phyloP scores from a whole-genome alignment of 169 alveolate species.

The Cryptosporidium felis region DNA sequence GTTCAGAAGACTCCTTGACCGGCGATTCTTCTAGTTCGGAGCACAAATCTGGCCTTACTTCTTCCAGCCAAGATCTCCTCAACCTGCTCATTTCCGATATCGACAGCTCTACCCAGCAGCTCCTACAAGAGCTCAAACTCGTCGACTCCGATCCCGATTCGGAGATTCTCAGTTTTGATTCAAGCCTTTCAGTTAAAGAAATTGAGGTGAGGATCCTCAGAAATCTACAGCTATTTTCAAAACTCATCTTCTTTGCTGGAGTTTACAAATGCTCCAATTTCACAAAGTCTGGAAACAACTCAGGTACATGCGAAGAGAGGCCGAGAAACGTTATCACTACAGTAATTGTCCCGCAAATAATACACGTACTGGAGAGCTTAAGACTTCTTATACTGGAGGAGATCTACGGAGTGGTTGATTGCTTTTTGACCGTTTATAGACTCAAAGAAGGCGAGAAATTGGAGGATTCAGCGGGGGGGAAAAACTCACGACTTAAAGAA shows the following conservation, averaged over 20 bases:
- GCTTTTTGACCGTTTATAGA: background rate
- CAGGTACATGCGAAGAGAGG: background rate
- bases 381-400: slow-evolving; percentile 19
- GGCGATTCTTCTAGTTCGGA: background rate
- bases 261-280: background rate
- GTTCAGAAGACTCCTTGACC: background rate
- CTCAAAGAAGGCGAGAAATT: background rate
- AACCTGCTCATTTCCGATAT: slow-evolving; percentile 2
- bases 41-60: slow-evolving; percentile 29
- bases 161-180: background rate
- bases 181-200: background rate
- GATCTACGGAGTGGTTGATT: background rate
- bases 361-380: background rate
- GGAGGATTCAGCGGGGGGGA: too few species aligned
- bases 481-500: too few species aligned
- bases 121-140: slow-evolving; percentile 1
- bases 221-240: background rate
- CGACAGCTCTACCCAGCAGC: background rate
- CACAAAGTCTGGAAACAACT: background rate
- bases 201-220: slow-evolving; percentile 6
- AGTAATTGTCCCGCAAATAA: slow-evolving; percentile 10
- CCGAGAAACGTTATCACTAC: background rate
- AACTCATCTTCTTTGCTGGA: slow-evolving; percentile 20
- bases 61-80: slow-evolving; percentile 10
- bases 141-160: background rate